Percentiles rank a stretch among this genome's conserved stretches.
Conservation (phyloP, 768 basidiomycete species). For the Podaxis sp. region DNA sequence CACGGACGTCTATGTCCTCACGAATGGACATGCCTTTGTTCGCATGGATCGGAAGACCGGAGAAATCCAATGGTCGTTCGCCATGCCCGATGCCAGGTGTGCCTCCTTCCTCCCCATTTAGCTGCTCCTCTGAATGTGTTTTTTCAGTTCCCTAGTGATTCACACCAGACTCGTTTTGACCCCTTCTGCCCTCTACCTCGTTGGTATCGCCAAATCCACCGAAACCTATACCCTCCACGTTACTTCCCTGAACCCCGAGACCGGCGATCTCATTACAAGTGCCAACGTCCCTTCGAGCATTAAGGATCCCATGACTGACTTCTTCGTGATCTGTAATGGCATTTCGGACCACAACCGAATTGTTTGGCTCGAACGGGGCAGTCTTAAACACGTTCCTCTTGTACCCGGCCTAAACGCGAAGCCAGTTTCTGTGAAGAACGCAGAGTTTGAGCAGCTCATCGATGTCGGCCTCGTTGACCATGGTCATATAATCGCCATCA, state of each 20-base stretch:
- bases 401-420: slow-evolving; percentile 51
- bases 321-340: slow-evolving; percentile 26
- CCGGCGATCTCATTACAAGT: slow-evolving; percentile 50
- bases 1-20: slow-evolving; percentile 49
- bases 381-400: slow-evolving; percentile 50
- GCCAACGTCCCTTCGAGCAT: slow-evolving; percentile 55
- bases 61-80: slow-evolving; percentile 58
- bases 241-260: slow-evolving; percentile 54
- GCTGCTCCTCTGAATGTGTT: slow-evolving; percentile 6
- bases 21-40: slow-evolving; percentile 59
- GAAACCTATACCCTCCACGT: slow-evolving; percentile 66
- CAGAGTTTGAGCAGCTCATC: slow-evolving; percentile 49
- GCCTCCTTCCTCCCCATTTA: slow-evolving; percentile 22
- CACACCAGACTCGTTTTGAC: slow-evolving; percentile 63
- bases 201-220: slow-evolving; percentile 52
- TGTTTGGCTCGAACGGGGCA: slow-evolving; percentile 54
- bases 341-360: slow-evolving; percentile 31
- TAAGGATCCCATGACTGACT: slow-evolving; percentile 30
- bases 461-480: slow-evolving; percentile 59
- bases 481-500: slow-evolving; percentile 63
- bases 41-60: slow-evolving; percentile 53
- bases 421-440: slow-evolving; percentile 39
- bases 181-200: slow-evolving; percentile 50
- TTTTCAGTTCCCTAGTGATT: slow-evolving; percentile 57
- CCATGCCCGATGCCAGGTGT: slow-evolving; percentile 57